A percentile compares a stretch with the other conserved stretches of the same genome.
Conservation (phyloP, 257 asterid genomes). For the Nemophila menziesii region DNA sequence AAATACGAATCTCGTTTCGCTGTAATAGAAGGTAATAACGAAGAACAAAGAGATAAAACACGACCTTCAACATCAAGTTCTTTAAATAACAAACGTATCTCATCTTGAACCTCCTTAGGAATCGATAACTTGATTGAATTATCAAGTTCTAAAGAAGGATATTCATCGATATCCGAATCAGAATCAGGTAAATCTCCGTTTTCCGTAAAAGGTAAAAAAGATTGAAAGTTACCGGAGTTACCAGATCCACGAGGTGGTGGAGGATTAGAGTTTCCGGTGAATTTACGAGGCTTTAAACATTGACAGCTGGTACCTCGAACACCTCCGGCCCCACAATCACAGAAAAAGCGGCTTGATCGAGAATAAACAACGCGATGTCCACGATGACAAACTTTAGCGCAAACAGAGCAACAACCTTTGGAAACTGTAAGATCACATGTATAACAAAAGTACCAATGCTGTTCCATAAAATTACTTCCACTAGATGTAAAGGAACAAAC, state of each 20-base stretch:
- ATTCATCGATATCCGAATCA: slow-evolving; percentile 89
- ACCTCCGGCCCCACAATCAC: slow-evolving; percentile 99
- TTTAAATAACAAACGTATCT: slow-evolving; percentile 52
- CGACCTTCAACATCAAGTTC: slow-evolving; percentile 71
- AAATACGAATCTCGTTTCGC: slow-evolving; percentile 51
- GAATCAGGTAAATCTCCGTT: slow-evolving; percentile 74
- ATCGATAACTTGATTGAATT: slow-evolving; percentile 46
- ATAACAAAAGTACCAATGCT: slow-evolving; percentile 98
- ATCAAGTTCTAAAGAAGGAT: slow-evolving; percentile 51
- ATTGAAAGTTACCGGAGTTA: slow-evolving; percentile 48
- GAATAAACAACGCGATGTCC: slow-evolving; percentile 99
- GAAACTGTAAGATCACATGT: slow-evolving; percentile 96
- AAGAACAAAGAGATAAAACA: slow-evolving; percentile 62
- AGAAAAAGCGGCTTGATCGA: slow-evolving; percentile 96
- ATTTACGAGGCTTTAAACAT: slow-evolving; percentile 92
- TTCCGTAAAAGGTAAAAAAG: slow-evolving; percentile 75
- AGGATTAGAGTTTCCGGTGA: slow-evolving; percentile 49
- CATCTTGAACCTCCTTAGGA: slow-evolving; percentile 69
- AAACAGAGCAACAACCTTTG: slow-evolving; percentile 97
- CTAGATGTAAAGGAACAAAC: slow-evolving; percentile 98
- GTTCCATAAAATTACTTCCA: slow-evolving; percentile 99
- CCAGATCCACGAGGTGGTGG: too few species aligned
- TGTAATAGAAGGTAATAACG: slow-evolving; percentile 61
- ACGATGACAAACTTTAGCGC: slow-evolving; percentile 98
- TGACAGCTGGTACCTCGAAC: slow-evolving; percentile 95